Conservation (phyloP, 2,329 filamentous ascomycete species). For the Domatiomyces globalis region DNA sequence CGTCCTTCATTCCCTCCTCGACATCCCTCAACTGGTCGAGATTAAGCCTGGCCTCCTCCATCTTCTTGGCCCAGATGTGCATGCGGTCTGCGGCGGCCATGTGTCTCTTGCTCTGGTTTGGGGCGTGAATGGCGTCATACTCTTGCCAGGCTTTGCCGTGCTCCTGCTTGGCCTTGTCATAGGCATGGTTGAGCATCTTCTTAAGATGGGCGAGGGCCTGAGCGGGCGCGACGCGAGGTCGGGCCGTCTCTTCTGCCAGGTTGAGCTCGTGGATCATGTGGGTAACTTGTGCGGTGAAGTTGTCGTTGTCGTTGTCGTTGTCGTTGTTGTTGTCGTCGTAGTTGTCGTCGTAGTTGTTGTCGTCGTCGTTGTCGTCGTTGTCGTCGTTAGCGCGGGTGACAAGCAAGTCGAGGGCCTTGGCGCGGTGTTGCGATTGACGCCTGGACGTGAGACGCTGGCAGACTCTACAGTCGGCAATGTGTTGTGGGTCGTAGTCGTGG, state of each 20-base stretch:
- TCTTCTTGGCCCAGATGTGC: constrained; percentile 17
- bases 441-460: constrained; percentile 32
- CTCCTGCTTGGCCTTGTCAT: constrained; percentile 58
- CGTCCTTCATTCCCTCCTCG: constrained; percentile 15
- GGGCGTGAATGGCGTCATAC: constrained; percentile 17
- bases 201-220: constrained; percentile 68
- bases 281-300: constrained; percentile 21
- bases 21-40: constrained; percentile 18
- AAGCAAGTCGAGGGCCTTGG: constrained; percentile 1
- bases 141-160: constrained; percentile 34
- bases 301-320: constrained; percentile 24
- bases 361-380: constrained; percentile 17
- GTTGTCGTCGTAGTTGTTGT: too few relatives aligned
- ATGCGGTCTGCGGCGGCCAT: constrained; percentile 14
- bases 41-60: constrained; percentile 18
- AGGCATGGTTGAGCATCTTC: constrained; percentile 67
- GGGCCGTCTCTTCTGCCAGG: constrained; percentile 45
- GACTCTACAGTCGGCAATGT: constrained; percentile 42
- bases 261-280: constrained; percentile 13
- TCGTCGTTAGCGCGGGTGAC: constrained; percentile 12
- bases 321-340: too few relatives aligned
- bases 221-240: constrained; percentile 52
- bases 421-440: not conserved
- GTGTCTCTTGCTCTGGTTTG: constrained; percentile 17
- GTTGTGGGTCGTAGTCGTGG: constrained; percentile 33